A percentile compares a stretch with the other conserved stretches of the same genome.
Conservation (phyloP, 2,329 filamentous ascomycete genomes). For the Coniella vitis region DNA sequence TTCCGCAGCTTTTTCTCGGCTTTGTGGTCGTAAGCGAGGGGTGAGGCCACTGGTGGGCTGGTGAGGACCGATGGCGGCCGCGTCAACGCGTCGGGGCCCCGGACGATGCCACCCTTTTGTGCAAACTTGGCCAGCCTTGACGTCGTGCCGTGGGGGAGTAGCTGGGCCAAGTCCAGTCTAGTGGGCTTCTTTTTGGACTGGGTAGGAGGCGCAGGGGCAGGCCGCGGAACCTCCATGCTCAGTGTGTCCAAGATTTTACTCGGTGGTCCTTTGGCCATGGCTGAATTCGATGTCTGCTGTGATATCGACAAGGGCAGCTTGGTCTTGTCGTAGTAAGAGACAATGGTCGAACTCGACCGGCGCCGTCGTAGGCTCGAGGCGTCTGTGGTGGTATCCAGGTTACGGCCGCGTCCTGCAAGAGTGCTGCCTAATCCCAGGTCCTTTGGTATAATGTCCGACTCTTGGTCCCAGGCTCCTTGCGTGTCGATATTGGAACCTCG, state of each 20-base stretch:
- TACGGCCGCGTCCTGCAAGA: constrained; percentile 20
- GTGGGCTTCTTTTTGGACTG: constrained; percentile 42
- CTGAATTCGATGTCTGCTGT: constrained; percentile 51
- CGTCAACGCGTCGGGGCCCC: constrained; percentile 31
- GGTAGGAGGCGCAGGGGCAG: constrained; percentile 18
- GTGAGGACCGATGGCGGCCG: constrained; percentile 39
- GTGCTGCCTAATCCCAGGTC: constrained; percentile 19
- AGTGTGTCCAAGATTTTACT: constrained; percentile 40
- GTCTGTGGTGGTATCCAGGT: constrained; percentile 29
- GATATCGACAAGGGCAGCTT: constrained; percentile 51
- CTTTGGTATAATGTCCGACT: constrained; percentile 40
- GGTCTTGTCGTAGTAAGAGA: constrained; percentile 50
- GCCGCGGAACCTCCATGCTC: constrained; percentile 34
- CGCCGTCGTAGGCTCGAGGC: constrained; percentile 40
- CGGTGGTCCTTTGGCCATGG: constrained; percentile 50
- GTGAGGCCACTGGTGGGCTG: constrained; percentile 27
- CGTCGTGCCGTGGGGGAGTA: constrained; percentile 29
- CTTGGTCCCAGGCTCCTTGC: constrained; percentile 34
- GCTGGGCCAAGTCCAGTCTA: constrained; percentile 41
- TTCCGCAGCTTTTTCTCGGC: constrained; percentile 26
- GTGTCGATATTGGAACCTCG: constrained; percentile 15
- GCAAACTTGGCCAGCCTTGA: constrained; percentile 18
- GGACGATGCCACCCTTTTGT: constrained; percentile 23
- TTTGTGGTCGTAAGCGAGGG: constrained; percentile 20
- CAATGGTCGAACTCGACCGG: constrained; percentile 48